Conservation (phyloP, 2,329 filamentous ascomycete species). For the Xylariaceae sp. region DNA sequence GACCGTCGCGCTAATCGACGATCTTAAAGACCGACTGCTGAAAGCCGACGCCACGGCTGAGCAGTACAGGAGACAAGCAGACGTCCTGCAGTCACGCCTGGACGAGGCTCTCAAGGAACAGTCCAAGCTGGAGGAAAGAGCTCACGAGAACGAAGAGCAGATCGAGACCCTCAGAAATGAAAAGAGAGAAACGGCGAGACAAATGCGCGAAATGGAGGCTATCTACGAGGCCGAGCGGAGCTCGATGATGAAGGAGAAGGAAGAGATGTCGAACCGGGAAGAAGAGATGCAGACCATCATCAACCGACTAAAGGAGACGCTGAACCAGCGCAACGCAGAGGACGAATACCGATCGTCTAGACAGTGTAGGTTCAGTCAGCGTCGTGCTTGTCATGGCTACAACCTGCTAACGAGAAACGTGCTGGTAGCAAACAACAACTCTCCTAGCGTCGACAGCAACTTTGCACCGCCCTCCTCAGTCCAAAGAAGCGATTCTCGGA, state of each 20-base stretch:
- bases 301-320: constrained; percentile 82
- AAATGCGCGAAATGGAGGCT: constrained; percentile 84
- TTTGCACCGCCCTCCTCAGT: constrained; percentile 83
- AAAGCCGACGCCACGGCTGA: constrained; percentile 74
- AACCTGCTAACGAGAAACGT: constrained; percentile 17
- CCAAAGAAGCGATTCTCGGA: constrained; percentile 81
- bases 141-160: constrained; percentile 80
- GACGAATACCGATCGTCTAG: constrained; percentile 55
- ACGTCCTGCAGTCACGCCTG: constrained; percentile 76
- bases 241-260: constrained; percentile 84
- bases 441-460: constrained; percentile 65
- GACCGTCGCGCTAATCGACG: constrained; percentile 71
- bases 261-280: constrained; percentile 75
- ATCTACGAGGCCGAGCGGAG: constrained; percentile 89
- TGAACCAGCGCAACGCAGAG: constrained; percentile 62
- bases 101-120: constrained; percentile 83
- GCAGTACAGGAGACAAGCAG: constrained; percentile 75
- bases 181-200: constrained; percentile 74
- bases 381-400: neutral
- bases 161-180: constrained; percentile 77
- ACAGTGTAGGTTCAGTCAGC: constrained; percentile 43
- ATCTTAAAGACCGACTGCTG: constrained; percentile 75
- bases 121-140: constrained; percentile 75
- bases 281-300: constrained; percentile 89
- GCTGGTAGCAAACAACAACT: constrained; percentile 48